Evolutionary conservation across 768 basidiomycete genomes (phyloP).

Genomic region (Coprinopsis cinerea): DNA sequence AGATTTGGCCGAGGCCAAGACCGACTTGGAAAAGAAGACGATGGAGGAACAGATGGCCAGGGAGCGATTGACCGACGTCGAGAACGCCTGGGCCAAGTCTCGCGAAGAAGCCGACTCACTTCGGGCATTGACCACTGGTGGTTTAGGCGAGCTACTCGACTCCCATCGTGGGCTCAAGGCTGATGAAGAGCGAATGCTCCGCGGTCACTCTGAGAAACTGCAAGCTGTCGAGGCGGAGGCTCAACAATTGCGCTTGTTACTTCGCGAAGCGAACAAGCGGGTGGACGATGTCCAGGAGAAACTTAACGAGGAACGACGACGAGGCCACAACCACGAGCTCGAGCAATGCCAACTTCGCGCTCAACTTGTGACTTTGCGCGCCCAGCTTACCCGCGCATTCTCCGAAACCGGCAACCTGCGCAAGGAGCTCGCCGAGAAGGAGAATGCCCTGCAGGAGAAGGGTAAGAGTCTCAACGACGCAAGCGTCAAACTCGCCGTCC

Average conservation of each 20-base stretch:
- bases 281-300: conserved; percentile 64
- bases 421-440: conserved; percentile 63
- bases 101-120: conserved; percentile 91
- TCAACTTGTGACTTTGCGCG: conserved; percentile 69
- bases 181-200: conserved; percentile 71
- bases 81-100: conserved; percentile 88
- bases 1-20: conserved; percentile 72
- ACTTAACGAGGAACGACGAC: conserved; percentile 62
- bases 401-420: conserved; percentile 66
- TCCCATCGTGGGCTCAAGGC: conserved; percentile 80
- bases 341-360: conserved; percentile 61
- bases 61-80: conserved; percentile 66
- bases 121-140: conserved; percentile 78
- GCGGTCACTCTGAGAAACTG: conserved; percentile 78
- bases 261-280: conserved; percentile 70
- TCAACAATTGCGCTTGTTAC: conserved; percentile 68
- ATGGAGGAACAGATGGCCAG: conserved; percentile 69
- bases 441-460: conserved; percentile 58
- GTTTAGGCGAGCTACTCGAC: conserved; percentile 82
- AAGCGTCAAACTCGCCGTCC: conserved; percentile 66
- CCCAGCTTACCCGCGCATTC: conserved; percentile 61
- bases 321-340: conserved; percentile 55
- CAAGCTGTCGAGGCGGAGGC: conserved; percentile 76
- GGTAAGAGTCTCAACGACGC: conserved; percentile 62
- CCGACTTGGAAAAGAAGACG: conserved; percentile 72